These are phyloP conservation scores for Glarea lozoyensis DNA, from an alignment of 495 filamentous ascomycete genomes.

Conservation along the genomic window DNA sequence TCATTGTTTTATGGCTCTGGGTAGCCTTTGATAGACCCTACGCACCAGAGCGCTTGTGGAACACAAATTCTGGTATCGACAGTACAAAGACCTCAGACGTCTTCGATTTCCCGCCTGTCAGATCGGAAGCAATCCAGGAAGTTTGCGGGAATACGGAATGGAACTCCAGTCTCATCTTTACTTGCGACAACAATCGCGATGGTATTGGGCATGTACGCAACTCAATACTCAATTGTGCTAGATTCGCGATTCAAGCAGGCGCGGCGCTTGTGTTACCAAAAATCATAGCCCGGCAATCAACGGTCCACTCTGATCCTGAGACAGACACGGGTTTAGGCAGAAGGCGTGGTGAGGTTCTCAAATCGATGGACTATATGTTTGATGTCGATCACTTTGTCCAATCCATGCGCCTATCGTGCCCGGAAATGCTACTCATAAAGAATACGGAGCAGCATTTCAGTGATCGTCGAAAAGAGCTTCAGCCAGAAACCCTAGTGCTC, in stretches of 20 bases:
- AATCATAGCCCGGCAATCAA: background rate
- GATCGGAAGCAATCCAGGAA: constrained; percentile 7
- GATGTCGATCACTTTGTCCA: constrained; percentile 5
- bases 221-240: constrained; percentile 11
- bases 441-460: background rate
- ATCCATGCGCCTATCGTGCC: constrained; percentile 4
- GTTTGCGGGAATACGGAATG: constrained; percentile 13
- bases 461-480: background rate
- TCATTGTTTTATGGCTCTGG: background rate
- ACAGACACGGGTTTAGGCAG: background rate
- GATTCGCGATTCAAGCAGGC: constrained; percentile 15
- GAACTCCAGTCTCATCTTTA: constrained; percentile 12
- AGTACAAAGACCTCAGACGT: background rate
- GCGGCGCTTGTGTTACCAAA: constrained; percentile 7
- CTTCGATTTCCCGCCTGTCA: constrained; percentile 8
- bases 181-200: constrained; percentile 3
- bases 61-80: background rate
- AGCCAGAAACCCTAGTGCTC: background rate
- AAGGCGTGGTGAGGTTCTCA: background rate
- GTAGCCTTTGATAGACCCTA: background rate
- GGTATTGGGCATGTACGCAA: constrained; percentile 10
- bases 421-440: constrained; percentile 4
- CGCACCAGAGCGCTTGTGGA: background rate
- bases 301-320: background rate
- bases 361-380: constrained; percentile 5